phyloP scores from a whole-genome alignment of 2,329 filamentous ascomycete genomes.

The Eutypella sp. region DNA sequence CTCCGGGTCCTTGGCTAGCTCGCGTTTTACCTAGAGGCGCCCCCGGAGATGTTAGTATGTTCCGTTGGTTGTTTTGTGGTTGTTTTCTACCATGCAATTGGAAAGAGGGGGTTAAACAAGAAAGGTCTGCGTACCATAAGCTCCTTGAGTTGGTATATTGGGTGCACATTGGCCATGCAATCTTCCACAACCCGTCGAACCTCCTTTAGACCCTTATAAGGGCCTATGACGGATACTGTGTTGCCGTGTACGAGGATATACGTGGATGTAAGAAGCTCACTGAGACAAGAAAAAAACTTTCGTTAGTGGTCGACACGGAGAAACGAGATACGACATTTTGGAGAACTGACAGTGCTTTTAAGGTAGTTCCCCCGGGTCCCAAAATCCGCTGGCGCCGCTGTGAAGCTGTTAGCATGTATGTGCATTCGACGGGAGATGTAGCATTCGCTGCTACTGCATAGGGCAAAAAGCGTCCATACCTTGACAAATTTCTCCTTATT shows the following conservation, averaged over 20 bases:
- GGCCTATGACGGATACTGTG: constrained; percentile 87
- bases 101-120: constrained; percentile 59
- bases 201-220: constrained; percentile 90
- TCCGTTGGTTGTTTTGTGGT: too few species aligned
- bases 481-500: constrained; percentile 97
- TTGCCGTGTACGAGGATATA: constrained; percentile 97
- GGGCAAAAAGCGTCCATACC: too few species aligned
- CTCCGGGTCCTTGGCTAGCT: constrained; percentile 83
- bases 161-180: constrained; percentile 95
- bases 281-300: constrained; percentile 32
- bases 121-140: constrained; percentile 75
- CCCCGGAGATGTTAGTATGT: too few species aligned
- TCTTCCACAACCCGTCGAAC: constrained; percentile 80
- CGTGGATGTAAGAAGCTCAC: constrained; percentile 79
- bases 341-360: constrained; percentile 67
- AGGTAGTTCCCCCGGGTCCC: constrained; percentile 82
- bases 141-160: constrained; percentile 75
- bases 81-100: too few species aligned
- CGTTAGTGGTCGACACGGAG: not conserved
- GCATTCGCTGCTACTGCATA: too few species aligned
- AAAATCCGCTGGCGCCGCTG: constrained; percentile 80
- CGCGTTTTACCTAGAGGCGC: constrained; percentile 68
- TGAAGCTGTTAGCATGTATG: not conserved
- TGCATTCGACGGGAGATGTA: not conserved
- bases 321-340: not conserved